A percentile compares a stretch with the other conserved stretches of the same genome.
These are phyloP conservation scores for Epithele typhae DNA, from an alignment of 768 basidiomycete genomes.

Conservation along the genomic window DNA sequence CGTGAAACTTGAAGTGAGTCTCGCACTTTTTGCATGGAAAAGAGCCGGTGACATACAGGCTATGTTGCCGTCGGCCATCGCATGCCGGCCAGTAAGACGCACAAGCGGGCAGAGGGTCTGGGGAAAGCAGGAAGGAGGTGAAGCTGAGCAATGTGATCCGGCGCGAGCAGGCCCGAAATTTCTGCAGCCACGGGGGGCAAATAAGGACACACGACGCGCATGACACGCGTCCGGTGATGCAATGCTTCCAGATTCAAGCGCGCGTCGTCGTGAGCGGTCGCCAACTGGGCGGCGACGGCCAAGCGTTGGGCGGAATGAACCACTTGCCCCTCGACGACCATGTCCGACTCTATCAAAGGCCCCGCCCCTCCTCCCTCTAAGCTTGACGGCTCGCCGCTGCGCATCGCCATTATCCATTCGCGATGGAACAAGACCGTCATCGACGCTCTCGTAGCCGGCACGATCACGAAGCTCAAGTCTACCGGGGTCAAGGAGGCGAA, in stretches of 20 bases:
- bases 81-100: not conserved
- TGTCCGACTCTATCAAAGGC: constrained; percentile 65
- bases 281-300: not conserved
- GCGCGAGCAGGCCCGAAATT: constrained; percentile 11
- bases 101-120: not conserved
- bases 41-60: constrained; percentile 4
- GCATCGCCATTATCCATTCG: constrained; percentile 91
- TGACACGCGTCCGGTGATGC: not conserved
- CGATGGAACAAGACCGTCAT: constrained; percentile 93
- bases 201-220: not conserved
- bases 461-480: constrained; percentile 73
- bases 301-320: not conserved
- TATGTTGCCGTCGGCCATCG: constrained; percentile 6
- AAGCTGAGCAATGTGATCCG: constrained; percentile 4
- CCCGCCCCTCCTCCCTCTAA: constrained; percentile 52
- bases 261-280: no score
- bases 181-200: constrained; percentile 13
- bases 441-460: constrained; percentile 78
- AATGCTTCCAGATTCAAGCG: no score
- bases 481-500: constrained; percentile 86
- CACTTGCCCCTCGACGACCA: constrained; percentile 15
- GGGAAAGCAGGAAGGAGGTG: not conserved
- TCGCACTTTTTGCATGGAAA: no score
- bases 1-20: no score
- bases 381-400: constrained; percentile 76